Percentiles rank a stretch among this genome's conserved stretches.
Evolutionary conservation across 352 stramenopile genomes (phyloP).

Genomic region (Pythium chondricola): DNA sequence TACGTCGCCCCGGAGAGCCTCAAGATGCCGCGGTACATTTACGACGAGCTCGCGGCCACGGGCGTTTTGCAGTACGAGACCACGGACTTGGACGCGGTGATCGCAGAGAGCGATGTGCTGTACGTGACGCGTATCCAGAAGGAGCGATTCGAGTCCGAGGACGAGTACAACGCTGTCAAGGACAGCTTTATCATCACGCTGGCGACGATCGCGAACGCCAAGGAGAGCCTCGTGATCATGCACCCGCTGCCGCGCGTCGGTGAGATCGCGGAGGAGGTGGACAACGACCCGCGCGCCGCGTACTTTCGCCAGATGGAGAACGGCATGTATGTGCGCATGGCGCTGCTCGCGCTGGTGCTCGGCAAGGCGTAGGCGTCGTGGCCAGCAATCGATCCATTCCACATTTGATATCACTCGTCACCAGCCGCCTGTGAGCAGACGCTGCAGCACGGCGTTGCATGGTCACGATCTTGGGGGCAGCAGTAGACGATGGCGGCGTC

Average conservation of each 20-base stretch:
- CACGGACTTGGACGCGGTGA: constrained; percentile 77
- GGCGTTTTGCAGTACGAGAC: constrained; percentile 86
- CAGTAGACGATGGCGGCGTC: constrained; percentile 57
- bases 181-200: constrained; percentile 79
- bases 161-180: constrained; percentile 95
- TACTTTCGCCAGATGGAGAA: constrained; percentile 98
- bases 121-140: constrained; percentile 99
- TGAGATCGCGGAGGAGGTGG: constrained; percentile 96
- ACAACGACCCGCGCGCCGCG: constrained; percentile 92
- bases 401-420: too few relatives aligned
- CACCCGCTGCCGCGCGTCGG: constrained; percentile 97
- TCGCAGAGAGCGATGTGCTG: constrained; percentile 93
- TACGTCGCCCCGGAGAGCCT: constrained; percentile 90
- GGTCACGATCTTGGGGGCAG: constrained; percentile 28
- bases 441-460: constrained; percentile 1
- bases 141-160: constrained; percentile 93
- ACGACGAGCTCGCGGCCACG: constrained; percentile 54
- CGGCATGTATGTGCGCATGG: constrained; percentile 99
- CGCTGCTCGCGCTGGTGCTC: constrained; percentile 93
- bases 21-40: constrained; percentile 81
- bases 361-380: constrained; percentile 49
- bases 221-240: constrained; percentile 94
- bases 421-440: too few relatives aligned
- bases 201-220: constrained; percentile 73
- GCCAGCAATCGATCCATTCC: too few relatives aligned